Conservation (phyloP, 2,329 filamentous ascomycete genomes). For the Fusarium protoensiforme region DNA sequence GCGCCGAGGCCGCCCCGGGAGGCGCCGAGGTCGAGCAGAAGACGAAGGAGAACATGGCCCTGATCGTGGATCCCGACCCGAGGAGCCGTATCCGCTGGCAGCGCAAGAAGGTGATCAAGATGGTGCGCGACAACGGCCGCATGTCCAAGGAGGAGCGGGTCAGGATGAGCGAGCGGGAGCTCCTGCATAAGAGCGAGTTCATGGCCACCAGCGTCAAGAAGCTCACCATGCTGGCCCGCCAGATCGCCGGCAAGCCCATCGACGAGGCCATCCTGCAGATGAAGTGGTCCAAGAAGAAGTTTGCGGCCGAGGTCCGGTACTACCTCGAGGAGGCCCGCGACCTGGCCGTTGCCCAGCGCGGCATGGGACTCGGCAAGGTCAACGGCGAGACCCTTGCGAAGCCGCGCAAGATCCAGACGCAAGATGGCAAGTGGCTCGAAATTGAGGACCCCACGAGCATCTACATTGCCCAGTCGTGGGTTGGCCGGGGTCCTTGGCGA, state of each 20-base stretch:
- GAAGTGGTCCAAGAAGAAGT: constrained; percentile 95
- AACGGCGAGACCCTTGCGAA: constrained; percentile 53
- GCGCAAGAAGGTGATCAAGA: constrained; percentile 83
- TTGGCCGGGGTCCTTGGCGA: constrained; percentile 77
- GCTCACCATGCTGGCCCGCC: constrained; percentile 83
- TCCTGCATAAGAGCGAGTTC: constrained; percentile 71
- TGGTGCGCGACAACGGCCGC: constrained; percentile 69
- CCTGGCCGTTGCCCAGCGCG: constrained; percentile 79
- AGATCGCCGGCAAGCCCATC: constrained; percentile 93
- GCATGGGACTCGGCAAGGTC: constrained; percentile 79
- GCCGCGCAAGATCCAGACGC: constrained; percentile 71
- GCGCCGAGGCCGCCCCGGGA: constrained; percentile 26
- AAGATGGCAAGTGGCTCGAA: constrained; percentile 78
- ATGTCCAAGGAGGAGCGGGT: constrained; percentile 72
- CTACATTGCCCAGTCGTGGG: constrained; percentile 94
- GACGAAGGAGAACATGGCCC: constrained; percentile 65
- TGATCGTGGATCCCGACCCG: constrained; percentile 80
- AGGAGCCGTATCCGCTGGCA: constrained; percentile 78
- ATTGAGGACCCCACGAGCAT: constrained; percentile 82
- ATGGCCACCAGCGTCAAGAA: constrained; percentile 94
- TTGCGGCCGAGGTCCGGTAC: constrained; percentile 80
- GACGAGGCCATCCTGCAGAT: constrained; percentile 95
- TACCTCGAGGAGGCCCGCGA: constrained; percentile 86
- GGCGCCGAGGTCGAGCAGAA: constrained; percentile 51
- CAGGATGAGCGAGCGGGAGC: constrained; percentile 69